phyloP scores from a whole-genome alignment of 176 grass and related monocot species.

The Oryza rufipogon region DNA sequence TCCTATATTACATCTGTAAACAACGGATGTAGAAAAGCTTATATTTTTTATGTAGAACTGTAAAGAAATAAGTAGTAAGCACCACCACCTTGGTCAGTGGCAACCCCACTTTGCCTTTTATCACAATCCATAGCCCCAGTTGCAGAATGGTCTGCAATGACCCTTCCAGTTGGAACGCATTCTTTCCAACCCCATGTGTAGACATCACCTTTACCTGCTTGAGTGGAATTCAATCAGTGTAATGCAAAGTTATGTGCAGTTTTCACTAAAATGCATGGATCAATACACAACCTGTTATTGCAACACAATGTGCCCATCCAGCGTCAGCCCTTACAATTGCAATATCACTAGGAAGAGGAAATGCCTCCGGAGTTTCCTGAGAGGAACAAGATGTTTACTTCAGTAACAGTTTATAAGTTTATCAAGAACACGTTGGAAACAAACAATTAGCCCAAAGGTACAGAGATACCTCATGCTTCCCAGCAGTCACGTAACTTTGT shows the following conservation, averaged over 20 bases:
- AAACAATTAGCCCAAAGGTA: too few relatives aligned
- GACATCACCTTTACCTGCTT: conserved; percentile 79
- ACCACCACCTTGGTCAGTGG: conserved; percentile 71
- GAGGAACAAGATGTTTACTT: conserved; percentile 25
- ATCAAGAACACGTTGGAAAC: too few relatives aligned
- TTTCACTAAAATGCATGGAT: too few relatives aligned
- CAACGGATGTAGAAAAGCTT: conserved; percentile 46
- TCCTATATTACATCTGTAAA: conserved; percentile 52
- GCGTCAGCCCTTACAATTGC: conserved; percentile 80
- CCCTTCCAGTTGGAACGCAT: conserved; percentile 86
- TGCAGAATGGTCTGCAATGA: conserved; percentile 56
- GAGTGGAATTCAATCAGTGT: conserved; percentile 11
- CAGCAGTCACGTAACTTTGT: conserved; percentile 95
- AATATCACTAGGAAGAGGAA: conserved; percentile 81
- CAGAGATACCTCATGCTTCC: conserved; percentile 82
- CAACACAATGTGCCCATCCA: conserved; percentile 96
- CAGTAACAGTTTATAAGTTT: not conserved
- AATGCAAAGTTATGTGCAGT: too few relatives aligned
- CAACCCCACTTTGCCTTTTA: conserved; percentile 48
- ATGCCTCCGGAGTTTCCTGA: conserved; percentile 91
- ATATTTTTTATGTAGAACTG: conserved; percentile 38
- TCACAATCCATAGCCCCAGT: conserved; percentile 74
- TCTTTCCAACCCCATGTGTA: conserved; percentile 99
- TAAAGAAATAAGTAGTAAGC: conserved; percentile 19
- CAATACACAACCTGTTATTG: conserved; percentile 61